Percentiles rank a stretch among this genome's conserved stretches.
phyloP scores from a whole-genome alignment of 192 early-diverging fungal genomes.

The Coemansia sp. region DNA sequence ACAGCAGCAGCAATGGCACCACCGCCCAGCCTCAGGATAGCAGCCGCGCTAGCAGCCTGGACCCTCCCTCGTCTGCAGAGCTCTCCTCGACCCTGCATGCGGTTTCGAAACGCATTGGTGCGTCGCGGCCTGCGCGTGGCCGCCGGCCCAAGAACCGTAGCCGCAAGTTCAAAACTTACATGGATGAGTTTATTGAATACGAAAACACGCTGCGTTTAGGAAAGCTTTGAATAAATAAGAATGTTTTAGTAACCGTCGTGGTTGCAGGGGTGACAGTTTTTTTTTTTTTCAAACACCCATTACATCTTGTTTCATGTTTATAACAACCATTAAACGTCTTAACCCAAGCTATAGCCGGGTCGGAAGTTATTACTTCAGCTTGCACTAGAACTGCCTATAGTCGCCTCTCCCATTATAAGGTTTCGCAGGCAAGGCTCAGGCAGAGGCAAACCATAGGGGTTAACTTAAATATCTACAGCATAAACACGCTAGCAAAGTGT shows the following conservation, averaged over 20 bases:
- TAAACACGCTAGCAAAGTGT: no score
- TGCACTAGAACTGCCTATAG: no score
- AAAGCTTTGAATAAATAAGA: constrained; percentile 1
- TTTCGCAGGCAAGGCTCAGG: no score
- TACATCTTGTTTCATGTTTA: no score
- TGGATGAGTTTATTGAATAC: constrained; percentile 38
- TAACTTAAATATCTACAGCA: no score
- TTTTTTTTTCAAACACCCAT: no score
- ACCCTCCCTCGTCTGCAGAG: constrained; percentile 23
- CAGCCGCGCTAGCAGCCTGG: constrained; percentile 38
- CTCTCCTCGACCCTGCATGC: constrained; percentile 6
- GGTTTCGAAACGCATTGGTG: constrained; percentile 3
- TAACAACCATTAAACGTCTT: no score
- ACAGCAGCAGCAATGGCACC: background rate
- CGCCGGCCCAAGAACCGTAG: constrained; percentile 29
- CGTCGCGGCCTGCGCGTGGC: constrained; percentile 17
- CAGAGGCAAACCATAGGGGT: no score
- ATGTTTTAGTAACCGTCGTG: background rate
- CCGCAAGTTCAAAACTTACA: constrained; percentile 13
- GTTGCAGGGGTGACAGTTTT: no score
- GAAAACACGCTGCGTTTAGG: constrained; percentile 18
- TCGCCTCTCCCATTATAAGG: no score
- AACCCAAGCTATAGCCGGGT: no score
- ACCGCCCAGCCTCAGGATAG: constrained; percentile 9
- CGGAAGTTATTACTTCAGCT: no score